phyloP scores from a whole-genome alignment of 352 stramenopile genomes.

The Pythium coloratum region DNA sequence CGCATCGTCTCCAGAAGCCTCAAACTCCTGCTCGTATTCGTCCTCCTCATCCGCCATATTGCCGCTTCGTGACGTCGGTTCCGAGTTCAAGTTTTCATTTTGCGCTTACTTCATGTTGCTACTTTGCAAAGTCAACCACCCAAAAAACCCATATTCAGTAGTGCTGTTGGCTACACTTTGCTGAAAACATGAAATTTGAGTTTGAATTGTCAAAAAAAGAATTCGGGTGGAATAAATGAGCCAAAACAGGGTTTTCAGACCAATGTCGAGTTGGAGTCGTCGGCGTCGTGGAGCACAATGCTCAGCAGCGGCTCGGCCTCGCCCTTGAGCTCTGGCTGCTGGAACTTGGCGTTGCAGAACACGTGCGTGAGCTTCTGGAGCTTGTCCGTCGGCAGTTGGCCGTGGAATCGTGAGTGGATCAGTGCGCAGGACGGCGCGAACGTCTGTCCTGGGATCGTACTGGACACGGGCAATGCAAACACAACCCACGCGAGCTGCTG shows the following conservation, averaged over 20 bases:
- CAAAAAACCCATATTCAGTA: neutral
- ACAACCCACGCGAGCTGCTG: conserved; percentile 58
- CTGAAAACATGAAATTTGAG: neutral
- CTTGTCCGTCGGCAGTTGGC: conserved; percentile 39
- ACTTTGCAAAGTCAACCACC: neutral
- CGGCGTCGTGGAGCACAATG: conserved; percentile 25
- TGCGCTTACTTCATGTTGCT: conserved; percentile 14
- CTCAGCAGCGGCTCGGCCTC: conserved; percentile 25
- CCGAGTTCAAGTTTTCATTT: conserved; percentile 9
- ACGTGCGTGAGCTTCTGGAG: conserved; percentile 63
- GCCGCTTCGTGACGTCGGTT: conserved; percentile 8
- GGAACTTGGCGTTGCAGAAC: conserved; percentile 53
- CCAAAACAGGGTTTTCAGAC: conserved; percentile 8
- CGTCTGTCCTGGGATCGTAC: conserved; percentile 32
- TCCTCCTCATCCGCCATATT: conserved; percentile 23
- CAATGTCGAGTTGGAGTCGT: conserved; percentile 23
- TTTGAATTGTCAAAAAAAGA: conserved; percentile 6
- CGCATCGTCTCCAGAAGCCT: conserved; percentile 20
- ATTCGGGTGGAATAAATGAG: conserved; percentile 3
- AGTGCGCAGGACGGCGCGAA: conserved; percentile 36
- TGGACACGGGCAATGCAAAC: conserved; percentile 55
- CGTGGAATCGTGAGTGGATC: conserved; percentile 47
- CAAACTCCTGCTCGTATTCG: conserved; percentile 31
- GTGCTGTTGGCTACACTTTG: too few relatives aligned
- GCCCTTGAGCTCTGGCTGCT: conserved; percentile 22